Evolutionary conservation across 805 yeast species (phyloP).

Genomic region (Priceomyces haplophilus): DNA sequence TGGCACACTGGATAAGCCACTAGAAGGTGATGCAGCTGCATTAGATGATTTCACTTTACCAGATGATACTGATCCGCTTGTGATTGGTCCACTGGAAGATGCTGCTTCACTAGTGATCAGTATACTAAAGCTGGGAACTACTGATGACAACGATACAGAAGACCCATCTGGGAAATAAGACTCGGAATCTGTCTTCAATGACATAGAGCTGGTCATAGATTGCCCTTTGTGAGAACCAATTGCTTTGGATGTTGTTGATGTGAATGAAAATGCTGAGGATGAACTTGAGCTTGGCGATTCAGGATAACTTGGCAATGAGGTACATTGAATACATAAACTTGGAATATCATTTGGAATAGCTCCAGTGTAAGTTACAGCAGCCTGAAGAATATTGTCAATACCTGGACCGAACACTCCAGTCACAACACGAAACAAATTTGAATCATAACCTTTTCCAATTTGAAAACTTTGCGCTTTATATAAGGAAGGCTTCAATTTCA

Average conservation of each 20-base stretch:
- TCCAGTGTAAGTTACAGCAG: constrained; percentile 1
- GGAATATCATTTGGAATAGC: constrained; percentile 4
- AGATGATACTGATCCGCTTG: not conserved
- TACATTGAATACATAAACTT: constrained; percentile 1
- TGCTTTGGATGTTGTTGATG: no score
- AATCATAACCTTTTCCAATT: constrained; percentile 10
- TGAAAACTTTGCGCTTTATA: constrained; percentile 1
- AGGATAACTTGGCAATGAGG: constrained; percentile 5
- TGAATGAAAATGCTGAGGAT: no score
- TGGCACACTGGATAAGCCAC: no score
- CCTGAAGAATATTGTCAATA: not conserved
- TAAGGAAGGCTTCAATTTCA: constrained; percentile 11
- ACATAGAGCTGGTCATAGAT: no score
- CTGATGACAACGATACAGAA: no score
- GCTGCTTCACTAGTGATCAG: no score
- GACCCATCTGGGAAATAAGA: no score
- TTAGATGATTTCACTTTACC: not conserved
- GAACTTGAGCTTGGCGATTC: no score
- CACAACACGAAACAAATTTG: not conserved
- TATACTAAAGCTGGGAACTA: no score
- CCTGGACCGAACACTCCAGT: not conserved
- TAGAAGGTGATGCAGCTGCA: no score
- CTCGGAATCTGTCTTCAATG: no score
- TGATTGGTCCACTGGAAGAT: not conserved
- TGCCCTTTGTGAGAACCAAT: no score